Conservation (phyloP, 345 rosid genomes). For the Eucalyptus fibrosa region DNA sequence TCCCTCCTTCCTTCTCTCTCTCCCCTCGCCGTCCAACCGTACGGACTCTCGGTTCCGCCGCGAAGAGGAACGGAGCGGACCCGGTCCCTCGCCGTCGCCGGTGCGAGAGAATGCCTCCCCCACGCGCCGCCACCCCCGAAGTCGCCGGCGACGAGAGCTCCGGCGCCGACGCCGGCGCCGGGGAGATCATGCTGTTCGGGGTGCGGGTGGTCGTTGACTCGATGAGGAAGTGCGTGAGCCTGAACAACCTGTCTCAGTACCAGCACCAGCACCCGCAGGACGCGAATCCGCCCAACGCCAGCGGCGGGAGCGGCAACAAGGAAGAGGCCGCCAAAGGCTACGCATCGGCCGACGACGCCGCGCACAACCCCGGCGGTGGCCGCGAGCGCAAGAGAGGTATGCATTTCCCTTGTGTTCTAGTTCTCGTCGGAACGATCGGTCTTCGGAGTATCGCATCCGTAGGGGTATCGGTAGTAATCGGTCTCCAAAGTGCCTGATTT, state of each 20-base stretch:
- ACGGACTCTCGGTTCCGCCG: background rate
- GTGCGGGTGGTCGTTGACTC: constrained; percentile 87
- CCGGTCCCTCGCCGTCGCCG: background rate
- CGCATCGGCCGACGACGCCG: constrained; percentile 73
- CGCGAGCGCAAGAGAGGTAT: constrained; percentile 88
- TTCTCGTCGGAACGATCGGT: background rate
- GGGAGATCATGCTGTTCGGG: constrained; percentile 86
- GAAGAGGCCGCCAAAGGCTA: constrained; percentile 38
- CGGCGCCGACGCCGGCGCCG: constrained; percentile 6
- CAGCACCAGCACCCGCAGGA: constrained; percentile 49
- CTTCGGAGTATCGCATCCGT: background rate
- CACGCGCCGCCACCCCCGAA: background rate
- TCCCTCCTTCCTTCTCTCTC: background rate
- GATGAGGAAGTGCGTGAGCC: constrained; percentile 84
- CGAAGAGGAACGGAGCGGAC: background rate
- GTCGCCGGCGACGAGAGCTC: background rate
- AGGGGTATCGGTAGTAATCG: background rate
- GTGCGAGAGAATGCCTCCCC: background rate
- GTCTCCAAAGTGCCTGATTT: background rate
- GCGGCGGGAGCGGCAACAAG: background rate
- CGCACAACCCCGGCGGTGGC: constrained; percentile 24
- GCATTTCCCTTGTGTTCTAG: background rate
- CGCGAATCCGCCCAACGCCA: background rate
- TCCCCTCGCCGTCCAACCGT: background rate
- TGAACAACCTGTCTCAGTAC: constrained; percentile 76